Evolutionary conservation across 306 rosid species (phyloP), one percentile per base, ranked within the genome.

Genomic region (Rubus idaeus): DNA sequence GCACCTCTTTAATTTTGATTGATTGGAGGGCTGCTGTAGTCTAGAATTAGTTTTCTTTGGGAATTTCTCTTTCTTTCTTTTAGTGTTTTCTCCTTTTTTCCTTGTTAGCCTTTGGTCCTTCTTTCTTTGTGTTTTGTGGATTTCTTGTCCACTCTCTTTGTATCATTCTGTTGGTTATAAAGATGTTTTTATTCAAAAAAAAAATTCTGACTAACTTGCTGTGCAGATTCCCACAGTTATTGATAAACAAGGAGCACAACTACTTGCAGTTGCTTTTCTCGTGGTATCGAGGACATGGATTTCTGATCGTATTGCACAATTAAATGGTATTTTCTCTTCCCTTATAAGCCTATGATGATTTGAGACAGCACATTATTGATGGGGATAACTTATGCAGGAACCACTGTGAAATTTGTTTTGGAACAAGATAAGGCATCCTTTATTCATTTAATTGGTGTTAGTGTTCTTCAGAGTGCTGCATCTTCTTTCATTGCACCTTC

Each of bases 171-270:
- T n/a, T n/a, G n/a, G n/a, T n/a, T n/a, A n/a, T n/a, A n/a, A n/a
- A n/a, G n/a, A n/a, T n/a, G n/a, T n/a, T n/a, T n/a, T n/a, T n/a
- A n/a, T n/a, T n/a, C n/a, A n/a, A n/a, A n/a, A n/a, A n/a, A n/a
- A n/a, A 73, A 70, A 37, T 65, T 65, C 73, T 9, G 40, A 49
- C 68, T 68, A 47, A 37, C 41, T 42, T 83, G 47, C 45, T 69
- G 75, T 88, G 75, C 86, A 95, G 99, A 85, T 92, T 47, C 99
- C 99, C 66, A 92, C 97, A 6, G 67, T 92, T 65, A 71, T 92
- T 85, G 98, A 96, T 89, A 92, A 88, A 81, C 99, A 96, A 90
- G 98, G 99, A 77, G 96, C 94, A 52, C 98, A 89, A 82, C 76
- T 96, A 74, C 90, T 96, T 75, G 97, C 97, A 57, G 99, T 96